Conservation (phyloP, 495 filamentous ascomycete genomes). For the Hypomontagnella monticulosa region DNA sequence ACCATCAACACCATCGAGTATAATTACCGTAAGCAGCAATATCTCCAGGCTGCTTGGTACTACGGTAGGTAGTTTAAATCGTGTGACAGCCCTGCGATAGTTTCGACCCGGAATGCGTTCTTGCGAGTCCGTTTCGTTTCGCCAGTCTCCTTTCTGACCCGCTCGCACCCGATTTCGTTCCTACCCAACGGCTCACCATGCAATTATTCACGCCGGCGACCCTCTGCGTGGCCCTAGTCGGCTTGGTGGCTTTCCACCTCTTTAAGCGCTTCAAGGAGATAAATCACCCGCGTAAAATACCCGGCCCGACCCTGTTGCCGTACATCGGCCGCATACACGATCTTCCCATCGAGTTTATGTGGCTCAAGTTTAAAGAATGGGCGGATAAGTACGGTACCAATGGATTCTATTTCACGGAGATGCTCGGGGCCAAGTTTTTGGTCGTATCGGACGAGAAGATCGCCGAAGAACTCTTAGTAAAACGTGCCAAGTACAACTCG, state of each 20-base stretch:
- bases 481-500: slow-evolving; percentile 58
- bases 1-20: slow-evolving; percentile 19
- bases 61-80: slow-evolving; percentile 39
- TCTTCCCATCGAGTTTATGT: slow-evolving; percentile 57
- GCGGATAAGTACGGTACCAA: slow-evolving; percentile 55
- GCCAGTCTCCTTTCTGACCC: slow-evolving; percentile 7
- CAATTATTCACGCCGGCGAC: slow-evolving; percentile 38
- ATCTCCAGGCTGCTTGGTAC: slow-evolving; percentile 8
- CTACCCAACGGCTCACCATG: slow-evolving; percentile 26
- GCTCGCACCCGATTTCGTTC: slow-evolving; percentile 3
- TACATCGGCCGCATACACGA: slow-evolving; percentile 59
- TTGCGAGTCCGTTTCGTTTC: slow-evolving; percentile 23
- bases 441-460: slow-evolving; percentile 63
- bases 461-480: slow-evolving; percentile 61
- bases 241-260: slow-evolving; percentile 42
- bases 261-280: slow-evolving; percentile 45
- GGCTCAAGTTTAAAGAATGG: slow-evolving; percentile 64
- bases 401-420: slow-evolving; percentile 57
- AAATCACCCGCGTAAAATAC: slow-evolving; percentile 46
- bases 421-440: slow-evolving; percentile 59
- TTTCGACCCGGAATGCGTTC: slow-evolving; percentile 20
- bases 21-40: slow-evolving; percentile 28
- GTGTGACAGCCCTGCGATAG: slow-evolving; percentile 32
- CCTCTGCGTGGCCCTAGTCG: slow-evolving; percentile 37
- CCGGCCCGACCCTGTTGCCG: slow-evolving; percentile 52